Evolutionary conservation across 805 yeast species (phyloP), one percentile per base, ranked within the genome.

Genomic region (Metschnikowia anglica): DNA sequence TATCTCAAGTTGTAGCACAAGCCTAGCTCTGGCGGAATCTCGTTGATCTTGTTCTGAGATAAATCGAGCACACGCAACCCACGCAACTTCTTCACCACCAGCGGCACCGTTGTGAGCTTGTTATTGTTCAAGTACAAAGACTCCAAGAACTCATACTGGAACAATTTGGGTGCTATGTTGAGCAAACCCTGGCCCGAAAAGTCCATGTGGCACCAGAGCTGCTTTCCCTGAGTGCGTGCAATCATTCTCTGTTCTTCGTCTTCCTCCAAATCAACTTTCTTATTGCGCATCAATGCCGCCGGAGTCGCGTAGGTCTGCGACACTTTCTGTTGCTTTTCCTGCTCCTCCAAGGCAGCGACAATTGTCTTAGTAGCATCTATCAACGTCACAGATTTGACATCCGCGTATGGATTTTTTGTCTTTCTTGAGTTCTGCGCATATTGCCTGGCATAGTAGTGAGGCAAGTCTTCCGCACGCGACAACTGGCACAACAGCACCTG

Each of bases 181-280:
- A 79, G 70, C 39, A 93, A 72, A 25, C 91, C 87, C 63, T 93
- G 95, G 46, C 97, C 97, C 51, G 95, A 81, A 51, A 91, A 71
- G 67, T 93, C 99, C 51, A 93, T 70, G 5, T 90, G 91, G 41
- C 95, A 85, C 99, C 99, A 93, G 59, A 86, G 76, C 66, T 90
- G 97, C 46, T 82, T 83, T 27, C 85, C 80, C 58, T 74, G 72
- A 20, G 79, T 76, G 48, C 73, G 74, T 27, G 72, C 65, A 63
- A 81, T 73, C 67, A 80, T 76, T 62, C 85, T 68, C 60, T 81
- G 81, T 55, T 79, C 82, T 58, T 81, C 84, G 36, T 68, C 73
- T 55, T 83, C 87, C 50, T 81, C 86, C 46, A 73, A 68, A 34
- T 73, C 70, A n/a, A 63, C 54, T 44, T 71, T 71, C 58, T 71